Evolutionary conservation across 306 rosid genomes (phyloP).

Genomic region (Trifolium repens): DNA sequence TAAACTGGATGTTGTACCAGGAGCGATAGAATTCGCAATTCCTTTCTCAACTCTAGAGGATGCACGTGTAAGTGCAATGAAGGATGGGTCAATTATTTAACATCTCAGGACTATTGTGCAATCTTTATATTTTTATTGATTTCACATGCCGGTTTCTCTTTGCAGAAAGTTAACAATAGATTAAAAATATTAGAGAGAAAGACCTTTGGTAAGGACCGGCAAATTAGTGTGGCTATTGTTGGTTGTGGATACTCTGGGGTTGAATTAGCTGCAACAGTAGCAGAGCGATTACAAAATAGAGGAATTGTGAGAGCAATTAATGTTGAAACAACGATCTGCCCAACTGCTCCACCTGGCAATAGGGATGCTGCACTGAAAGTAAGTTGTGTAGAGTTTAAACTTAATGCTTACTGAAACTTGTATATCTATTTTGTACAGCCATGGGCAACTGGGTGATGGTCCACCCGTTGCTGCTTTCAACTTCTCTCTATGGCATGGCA

Average conservation of each 20-base stretch:
- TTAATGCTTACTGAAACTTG: constrained; percentile 29
- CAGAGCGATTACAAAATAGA: constrained; percentile 82
- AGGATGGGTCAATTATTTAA: constrained; percentile 24
- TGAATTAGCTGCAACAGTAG: constrained; percentile 92
- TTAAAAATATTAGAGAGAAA: constrained; percentile 78
- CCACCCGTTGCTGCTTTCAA: not conserved
- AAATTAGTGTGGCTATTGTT: constrained; percentile 83
- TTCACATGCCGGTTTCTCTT: constrained; percentile 41
- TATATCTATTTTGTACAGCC: constrained; percentile 11
- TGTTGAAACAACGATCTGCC: constrained; percentile 69
- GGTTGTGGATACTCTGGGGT: constrained; percentile 98
- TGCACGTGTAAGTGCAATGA: constrained; percentile 70
- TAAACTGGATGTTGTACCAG: constrained; percentile 85
- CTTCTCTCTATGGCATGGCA: constrained; percentile 7
- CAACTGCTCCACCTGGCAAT: constrained; percentile 83
- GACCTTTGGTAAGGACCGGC: constrained; percentile 67
- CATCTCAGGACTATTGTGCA: constrained; percentile 20
- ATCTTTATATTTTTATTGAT: constrained; percentile 10
- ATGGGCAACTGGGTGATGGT: not conserved
- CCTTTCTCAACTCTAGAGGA: constrained; percentile 91
- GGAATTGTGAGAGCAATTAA: constrained; percentile 87
- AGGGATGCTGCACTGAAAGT: constrained; percentile 89
- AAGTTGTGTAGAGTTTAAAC: constrained; percentile 45
- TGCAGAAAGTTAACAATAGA: constrained; percentile 72
- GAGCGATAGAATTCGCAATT: constrained; percentile 79